These are phyloP conservation scores for Boletus barrowsii DNA, from an alignment of 768 basidiomycete species.

Conservation along the genomic window DNA sequence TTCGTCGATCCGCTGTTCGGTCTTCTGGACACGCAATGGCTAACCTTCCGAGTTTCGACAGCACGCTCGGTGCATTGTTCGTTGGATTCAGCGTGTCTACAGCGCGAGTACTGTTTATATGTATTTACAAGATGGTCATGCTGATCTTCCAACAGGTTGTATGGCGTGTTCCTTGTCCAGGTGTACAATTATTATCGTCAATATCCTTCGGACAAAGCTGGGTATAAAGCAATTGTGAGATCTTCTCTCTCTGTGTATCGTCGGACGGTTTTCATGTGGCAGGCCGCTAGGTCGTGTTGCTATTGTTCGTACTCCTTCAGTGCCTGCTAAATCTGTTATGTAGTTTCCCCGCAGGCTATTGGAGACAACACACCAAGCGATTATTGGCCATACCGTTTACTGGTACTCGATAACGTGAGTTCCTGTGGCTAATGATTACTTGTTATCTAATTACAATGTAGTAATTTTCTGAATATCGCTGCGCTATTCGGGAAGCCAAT, in stretches of 20 bases:
- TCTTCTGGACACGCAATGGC: constrained; percentile 14
- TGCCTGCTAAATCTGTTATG: background rate
- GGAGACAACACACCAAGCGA: constrained; percentile 46
- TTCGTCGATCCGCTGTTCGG: background rate
- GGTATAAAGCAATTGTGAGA: constrained; percentile 54
- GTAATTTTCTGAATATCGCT: constrained; percentile 39
- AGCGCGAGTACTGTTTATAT: constrained; percentile 19
- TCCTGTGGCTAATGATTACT: background rate
- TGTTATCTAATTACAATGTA: constrained; percentile 19
- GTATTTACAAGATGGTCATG: background rate
- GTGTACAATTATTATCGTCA: constrained; percentile 52
- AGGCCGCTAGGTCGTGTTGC: constrained; percentile 27
- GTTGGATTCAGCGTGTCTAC: constrained; percentile 54
- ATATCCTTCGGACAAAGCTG: constrained; percentile 50
- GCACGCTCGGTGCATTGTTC: constrained; percentile 60
- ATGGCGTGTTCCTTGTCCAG: constrained; percentile 55
- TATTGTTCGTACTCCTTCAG: constrained; percentile 29
- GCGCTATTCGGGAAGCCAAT: constrained; percentile 39
- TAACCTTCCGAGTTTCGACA: constrained; percentile 29
- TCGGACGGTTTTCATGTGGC: background rate
- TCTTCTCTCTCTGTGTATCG: background rate
- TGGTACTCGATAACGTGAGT: constrained; percentile 54
- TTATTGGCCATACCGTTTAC: constrained; percentile 53
- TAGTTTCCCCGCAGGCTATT: constrained; percentile 35
- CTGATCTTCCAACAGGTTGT: constrained; percentile 38